Evolutionary conservation across 164 flowering plant species (phyloP), one percentile per base, ranked within the genome.

Genomic region (Tetrastigma voinierianum): DNA sequence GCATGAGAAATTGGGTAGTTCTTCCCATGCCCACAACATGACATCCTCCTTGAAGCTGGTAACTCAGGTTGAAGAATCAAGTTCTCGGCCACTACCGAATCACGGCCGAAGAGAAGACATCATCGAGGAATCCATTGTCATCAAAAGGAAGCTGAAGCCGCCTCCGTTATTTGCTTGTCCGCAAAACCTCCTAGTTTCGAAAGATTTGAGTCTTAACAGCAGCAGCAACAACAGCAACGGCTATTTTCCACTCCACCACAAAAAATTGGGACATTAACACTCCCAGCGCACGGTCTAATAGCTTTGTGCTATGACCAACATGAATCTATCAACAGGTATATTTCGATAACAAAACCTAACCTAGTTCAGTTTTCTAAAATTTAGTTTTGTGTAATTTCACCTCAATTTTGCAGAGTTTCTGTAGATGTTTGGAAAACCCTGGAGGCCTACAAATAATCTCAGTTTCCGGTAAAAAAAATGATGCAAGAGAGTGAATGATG

Each of bases 211-310:
- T 9, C 49, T 46, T 14, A 62, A 48, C 49, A 16, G 19, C 24
- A 46, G 46, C 15, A 47, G 16, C 25, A 1, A 4, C 20, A 64
- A 25, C 66, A 61, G 23, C 57, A 66, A 21, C 56, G 20, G 16
- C 66, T 25, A 20, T 10, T 23, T 44, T 63, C 67, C 76, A 47
- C 60, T 68, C 49, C 58, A 13, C 52, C 70, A 68, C 73, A 56
- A 44, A 56, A 44, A 65, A 67, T 65, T 74, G 78, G 78, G 76
- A 74, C 52, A 67, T 62, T 16, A 53, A 47, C 55, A 20, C 49
- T 40, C 57, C 68, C 46, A 23, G 58, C n/a, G 17, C 66, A n/a
- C 55, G 67, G 32, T 57, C 76, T 2, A n/a, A n/a, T n/a, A 59
- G 59, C 61, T 24, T 46, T 59, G 56, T 62, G 49, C 67, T 16